Conservation (phyloP, 1,139 yeast genomes). For the Yamadazyma diospyri region DNA sequence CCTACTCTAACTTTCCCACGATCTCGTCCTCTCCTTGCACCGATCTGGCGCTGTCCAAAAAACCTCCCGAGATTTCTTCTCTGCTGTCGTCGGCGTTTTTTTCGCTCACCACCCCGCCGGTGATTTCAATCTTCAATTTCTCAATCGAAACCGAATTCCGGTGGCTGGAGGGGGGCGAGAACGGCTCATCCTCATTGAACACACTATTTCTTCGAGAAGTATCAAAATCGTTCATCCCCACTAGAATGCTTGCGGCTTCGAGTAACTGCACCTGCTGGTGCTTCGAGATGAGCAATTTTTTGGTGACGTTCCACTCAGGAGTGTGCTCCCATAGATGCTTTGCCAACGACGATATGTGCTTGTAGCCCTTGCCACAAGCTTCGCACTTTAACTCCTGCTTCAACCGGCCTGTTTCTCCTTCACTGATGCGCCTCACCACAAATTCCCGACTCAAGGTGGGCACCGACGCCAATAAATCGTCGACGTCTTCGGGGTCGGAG, state of each 20-base stretch:
- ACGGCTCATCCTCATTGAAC: conserved; percentile 13
- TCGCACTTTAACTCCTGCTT: conserved; percentile 84
- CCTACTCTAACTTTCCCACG: conserved; percentile 16
- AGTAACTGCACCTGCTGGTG: conserved; percentile 87
- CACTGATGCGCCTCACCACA: conserved; percentile 78
- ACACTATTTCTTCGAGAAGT: conserved; percentile 15
- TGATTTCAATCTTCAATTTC: background rate
- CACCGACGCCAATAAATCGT: conserved; percentile 29
- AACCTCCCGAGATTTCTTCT: too few species aligned
- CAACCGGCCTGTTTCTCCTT: conserved; percentile 80
- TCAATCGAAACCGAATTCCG: conserved; percentile 14
- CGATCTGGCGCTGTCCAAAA: background rate
- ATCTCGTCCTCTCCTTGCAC: conserved; percentile 14
- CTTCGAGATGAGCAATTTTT: conserved; percentile 74
- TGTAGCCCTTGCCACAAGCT: conserved; percentile 87
- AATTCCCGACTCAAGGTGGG: conserved; percentile 65
- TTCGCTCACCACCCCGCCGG: background rate
- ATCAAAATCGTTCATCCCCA: conserved; percentile 64
- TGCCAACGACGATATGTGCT: conserved; percentile 78
- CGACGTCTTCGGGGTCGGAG: background rate
- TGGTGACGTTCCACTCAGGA: conserved; percentile 88
- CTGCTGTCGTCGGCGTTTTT: background rate
- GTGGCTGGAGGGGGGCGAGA: conserved; percentile 8
- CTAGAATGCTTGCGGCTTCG: conserved; percentile 84
- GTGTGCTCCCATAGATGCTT: conserved; percentile 79